These are phyloP conservation scores for Megacollybia marginata DNA, from an alignment of 768 basidiomycete species.

Conservation along the genomic window DNA sequence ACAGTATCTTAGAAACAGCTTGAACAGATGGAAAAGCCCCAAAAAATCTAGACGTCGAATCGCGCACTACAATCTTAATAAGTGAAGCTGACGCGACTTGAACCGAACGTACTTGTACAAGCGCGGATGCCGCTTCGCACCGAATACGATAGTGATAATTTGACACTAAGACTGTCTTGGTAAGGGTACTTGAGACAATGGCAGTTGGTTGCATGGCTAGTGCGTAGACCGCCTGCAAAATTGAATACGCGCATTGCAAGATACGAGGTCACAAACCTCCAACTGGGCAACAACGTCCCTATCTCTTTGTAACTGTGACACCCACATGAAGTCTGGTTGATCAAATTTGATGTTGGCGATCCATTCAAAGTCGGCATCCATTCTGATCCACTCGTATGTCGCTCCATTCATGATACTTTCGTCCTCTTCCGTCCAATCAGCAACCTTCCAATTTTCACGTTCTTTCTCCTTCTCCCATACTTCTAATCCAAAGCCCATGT, in stretches of 20 bases:
- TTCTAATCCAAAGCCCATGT: slow-evolving; percentile 89
- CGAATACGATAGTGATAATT: slow-evolving; percentile 97
- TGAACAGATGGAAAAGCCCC: slow-evolving; percentile 93
- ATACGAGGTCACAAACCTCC: slow-evolving; percentile 52
- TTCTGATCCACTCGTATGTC: slow-evolving; percentile 98
- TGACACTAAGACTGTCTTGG: slow-evolving; percentile 88
- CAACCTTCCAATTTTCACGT: slow-evolving; percentile 91
- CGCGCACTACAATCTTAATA: slow-evolving; percentile 57
- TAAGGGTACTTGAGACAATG: slow-evolving; percentile 85
- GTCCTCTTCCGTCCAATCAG: slow-evolving; percentile 97
- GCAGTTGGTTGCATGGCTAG: slow-evolving; percentile 74
- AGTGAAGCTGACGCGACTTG: neutral
- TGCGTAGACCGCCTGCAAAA: slow-evolving; percentile 76
- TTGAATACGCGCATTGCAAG: slow-evolving; percentile 1
- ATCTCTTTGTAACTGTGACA: slow-evolving; percentile 90
- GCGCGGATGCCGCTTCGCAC: slow-evolving; percentile 84
- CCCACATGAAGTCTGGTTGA: slow-evolving; percentile 98
- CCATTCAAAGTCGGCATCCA: slow-evolving; percentile 99
- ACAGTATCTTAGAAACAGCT: slow-evolving; percentile 85
- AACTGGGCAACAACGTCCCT: slow-evolving; percentile 95
- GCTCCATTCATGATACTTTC: slow-evolving; percentile 90
- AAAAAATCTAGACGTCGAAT: slow-evolving; percentile 76
- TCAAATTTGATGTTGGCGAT: slow-evolving; percentile 88
- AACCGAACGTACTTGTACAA: slow-evolving; percentile 53
- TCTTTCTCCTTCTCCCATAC: slow-evolving; percentile 96